Evolutionary conservation across 108 stramenopile species (phyloP).

Genomic region (Cylindrotheca closterium): DNA sequence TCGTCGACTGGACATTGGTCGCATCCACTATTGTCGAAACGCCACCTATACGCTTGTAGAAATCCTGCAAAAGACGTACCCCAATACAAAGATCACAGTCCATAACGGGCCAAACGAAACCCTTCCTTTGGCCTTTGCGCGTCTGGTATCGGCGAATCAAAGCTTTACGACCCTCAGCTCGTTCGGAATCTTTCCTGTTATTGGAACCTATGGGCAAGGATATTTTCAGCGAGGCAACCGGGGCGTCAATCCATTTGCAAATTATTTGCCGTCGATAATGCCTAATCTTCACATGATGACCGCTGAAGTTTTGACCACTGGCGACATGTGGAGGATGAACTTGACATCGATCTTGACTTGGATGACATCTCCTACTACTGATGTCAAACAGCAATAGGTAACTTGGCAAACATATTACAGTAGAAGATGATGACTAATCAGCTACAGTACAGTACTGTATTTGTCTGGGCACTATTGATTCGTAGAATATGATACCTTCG

Average conservation of each 20-base stretch:
- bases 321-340: conserved; percentile 4
- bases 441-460: too few relatives aligned
- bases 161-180: conserved; percentile 19
- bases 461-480: too few relatives aligned
- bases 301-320: conserved; percentile 8
- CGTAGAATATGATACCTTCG: too few relatives aligned
- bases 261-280: conserved; percentile 10
- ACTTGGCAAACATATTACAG: too few relatives aligned
- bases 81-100: conserved; percentile 18
- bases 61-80: conserved; percentile 20
- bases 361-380: conserved; percentile 14
- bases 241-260: conserved; percentile 32
- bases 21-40: not conserved
- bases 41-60: conserved; percentile 23
- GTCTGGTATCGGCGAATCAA: conserved; percentile 31
- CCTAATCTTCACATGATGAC: conserved; percentile 24
- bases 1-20: conserved; percentile 4
- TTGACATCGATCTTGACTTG: conserved; percentile 8
- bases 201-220: conserved; percentile 34
- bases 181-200: conserved; percentile 34
- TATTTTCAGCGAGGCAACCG: conserved; percentile 35
- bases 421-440: too few relatives aligned
- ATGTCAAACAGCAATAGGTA: too few relatives aligned
- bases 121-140: conserved; percentile 27
- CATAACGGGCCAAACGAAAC: conserved; percentile 33